These are phyloP conservation scores for Botrytis sinoallii DNA, from an alignment of 2,329 filamentous ascomycete genomes.

Conservation along the genomic window DNA sequence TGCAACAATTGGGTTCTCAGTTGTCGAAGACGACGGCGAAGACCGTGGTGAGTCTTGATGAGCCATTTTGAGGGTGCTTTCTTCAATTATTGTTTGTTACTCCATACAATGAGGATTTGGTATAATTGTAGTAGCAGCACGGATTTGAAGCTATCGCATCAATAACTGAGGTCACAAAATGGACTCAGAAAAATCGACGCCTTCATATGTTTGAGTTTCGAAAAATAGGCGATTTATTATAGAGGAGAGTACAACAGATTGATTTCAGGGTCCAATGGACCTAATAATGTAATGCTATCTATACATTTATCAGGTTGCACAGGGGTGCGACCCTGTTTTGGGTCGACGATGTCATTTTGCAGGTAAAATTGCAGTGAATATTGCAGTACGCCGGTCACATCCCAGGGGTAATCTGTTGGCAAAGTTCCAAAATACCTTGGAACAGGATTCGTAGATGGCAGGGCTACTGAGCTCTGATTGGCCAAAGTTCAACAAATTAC, in stretches of 20 bases:
- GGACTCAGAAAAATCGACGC: neutral
- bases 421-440: neutral
- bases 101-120: neutral
- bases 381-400: neutral
- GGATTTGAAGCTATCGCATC: neutral
- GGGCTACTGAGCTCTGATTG: neutral
- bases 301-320: neutral
- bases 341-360: slow-evolving; percentile 21
- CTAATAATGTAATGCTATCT: neutral
- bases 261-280: neutral
- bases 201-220: neutral
- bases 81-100: neutral
- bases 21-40: slow-evolving; percentile 21
- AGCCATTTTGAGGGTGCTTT: slow-evolving; percentile 18
- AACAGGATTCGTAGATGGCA: neutral
- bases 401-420: neutral
- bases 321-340: slow-evolving; percentile 20
- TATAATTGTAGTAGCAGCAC: neutral
- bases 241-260: neutral
- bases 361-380: slow-evolving; percentile 21
- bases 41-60: slow-evolving; percentile 19
- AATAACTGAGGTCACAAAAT: neutral
- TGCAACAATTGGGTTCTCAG: slow-evolving; percentile 29
- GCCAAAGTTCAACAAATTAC: neutral
- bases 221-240: neutral